Evolutionary conservation across 2,329 filamentous ascomycete genomes (phyloP), one percentile per base, ranked within the genome.

Genomic region (Aspergillus sp.): DNA sequence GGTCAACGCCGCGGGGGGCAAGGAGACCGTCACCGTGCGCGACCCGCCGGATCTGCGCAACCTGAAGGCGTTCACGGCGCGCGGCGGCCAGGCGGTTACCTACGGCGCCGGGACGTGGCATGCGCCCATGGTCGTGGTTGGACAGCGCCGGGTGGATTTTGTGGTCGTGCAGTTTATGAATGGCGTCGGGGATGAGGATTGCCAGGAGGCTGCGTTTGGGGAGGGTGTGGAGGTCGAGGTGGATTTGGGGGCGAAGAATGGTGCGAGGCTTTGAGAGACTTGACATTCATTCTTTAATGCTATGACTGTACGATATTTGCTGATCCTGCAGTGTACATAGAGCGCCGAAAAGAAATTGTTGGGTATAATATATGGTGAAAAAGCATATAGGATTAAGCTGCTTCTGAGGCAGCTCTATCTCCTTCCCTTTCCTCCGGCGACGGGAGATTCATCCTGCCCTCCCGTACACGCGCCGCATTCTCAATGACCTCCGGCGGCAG

Each of bases 31-130:
- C 11, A 39, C 42, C 0, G 63, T 72, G 37, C 63, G 38, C 47
- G 32, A 69, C 53, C 46, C 85, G 12, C 89, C 91, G 0, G 86
- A 95, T 57, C 52, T 94, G 25, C 55, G 58, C 14, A 69, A 73
- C 6, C 48, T 93, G 24, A 72, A 69, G 44, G 89, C 86, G 0
- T 98, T 95, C 55, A 63, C 93, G 34, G 88, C 84, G 1, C 74
- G 71, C 30, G 79, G 77, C 2, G 70, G 72, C 15, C 86, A 94
- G 64, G 88, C 86, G 8, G 85, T 98, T 10, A 95, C 86, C 2
- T 98, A 96, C 57, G 86, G 75, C 1, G 78, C 83, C 1, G 91
- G 86, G 4, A 95, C 86, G 33, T 98, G 80, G 89, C 91, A 98
- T 66, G 86, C 89, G 40, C 91, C 91, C 1, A 96, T 98, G 89